These are phyloP conservation scores for Colletotrichum eremochloae DNA, from an alignment of 2,329 filamentous ascomycete genomes.

Conservation along the genomic window DNA sequence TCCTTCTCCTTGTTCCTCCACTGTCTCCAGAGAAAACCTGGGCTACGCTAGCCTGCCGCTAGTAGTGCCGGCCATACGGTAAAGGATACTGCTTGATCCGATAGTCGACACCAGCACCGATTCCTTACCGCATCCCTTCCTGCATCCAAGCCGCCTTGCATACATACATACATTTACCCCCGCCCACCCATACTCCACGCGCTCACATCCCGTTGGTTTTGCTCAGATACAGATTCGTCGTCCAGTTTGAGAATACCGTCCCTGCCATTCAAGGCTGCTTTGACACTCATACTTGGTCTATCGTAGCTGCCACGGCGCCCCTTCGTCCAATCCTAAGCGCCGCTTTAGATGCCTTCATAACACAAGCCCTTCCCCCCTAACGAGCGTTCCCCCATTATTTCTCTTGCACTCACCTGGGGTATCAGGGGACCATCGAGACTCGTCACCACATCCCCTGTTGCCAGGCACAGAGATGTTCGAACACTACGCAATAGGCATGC, in stretches of 20 bases:
- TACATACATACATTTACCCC: constrained; percentile 22
- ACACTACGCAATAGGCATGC: constrained; percentile 32
- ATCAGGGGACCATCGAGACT: not conserved
- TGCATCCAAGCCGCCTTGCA: constrained; percentile 8
- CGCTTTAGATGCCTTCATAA: constrained; percentile 40
- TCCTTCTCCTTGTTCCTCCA: constrained; percentile 31
- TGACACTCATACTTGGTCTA: constrained; percentile 31
- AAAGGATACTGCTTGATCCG: constrained; percentile 28
- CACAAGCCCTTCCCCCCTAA: constrained; percentile 12
- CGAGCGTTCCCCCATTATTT: not conserved
- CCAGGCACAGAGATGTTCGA: constrained; percentile 28
- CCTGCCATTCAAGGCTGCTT: constrained; percentile 3
- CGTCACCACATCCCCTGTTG: not conserved
- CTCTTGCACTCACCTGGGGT: constrained; percentile 2
- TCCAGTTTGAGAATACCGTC: constrained; percentile 24
- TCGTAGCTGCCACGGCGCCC: constrained; percentile 33
- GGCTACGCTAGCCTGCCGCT: constrained; percentile 21
- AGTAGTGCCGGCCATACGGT: constrained; percentile 34
- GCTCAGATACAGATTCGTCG: constrained; percentile 26
- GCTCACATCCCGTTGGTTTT: constrained; percentile 20
- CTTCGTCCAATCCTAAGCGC: constrained; percentile 27
- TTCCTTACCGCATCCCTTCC: constrained; percentile 28
- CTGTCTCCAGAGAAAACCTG: constrained; percentile 31
- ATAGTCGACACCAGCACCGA: constrained; percentile 25
- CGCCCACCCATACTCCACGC: constrained; percentile 9